Evolutionary conservation across 805 yeast genomes (phyloP), one percentile per base, ranked within the genome.

Genomic region (Candida tallmaniae): DNA sequence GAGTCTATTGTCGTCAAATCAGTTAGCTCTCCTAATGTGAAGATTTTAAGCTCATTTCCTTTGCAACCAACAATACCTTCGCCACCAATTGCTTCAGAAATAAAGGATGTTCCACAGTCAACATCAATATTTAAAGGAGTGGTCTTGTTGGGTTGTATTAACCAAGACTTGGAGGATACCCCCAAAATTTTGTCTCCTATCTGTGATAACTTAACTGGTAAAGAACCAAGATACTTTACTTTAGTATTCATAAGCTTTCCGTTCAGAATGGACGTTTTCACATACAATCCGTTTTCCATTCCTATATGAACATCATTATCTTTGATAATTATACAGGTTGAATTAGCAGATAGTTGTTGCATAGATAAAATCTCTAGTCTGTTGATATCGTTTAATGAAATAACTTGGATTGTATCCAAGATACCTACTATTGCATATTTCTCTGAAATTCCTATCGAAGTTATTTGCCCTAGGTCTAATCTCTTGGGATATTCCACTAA

Each of bases 221-320:
- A 68, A 0, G 83, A 70, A 0, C 97, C 97, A 19, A 86, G 53
- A 49, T 82, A 87, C 48, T 80, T 78, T 12, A 78, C 75, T 46
- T 82, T 66, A 1, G 87, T 74, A 43, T 82, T 80, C 1, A 73
- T 61, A 14, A 76, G 68, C 3, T 51, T 52, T 3, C 95, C 96
- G 48, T 83, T 86, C 24, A 88, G 46, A 8, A 31, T 26, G 5
- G 62, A 58, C 0, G 86, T 73, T 12, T 80, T 63, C 2, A 80
- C 78, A 58, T 82, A 86, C 1, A 89, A 76, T 14, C 97, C 97
- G 54, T 79, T 85, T n/a, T 62, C 71, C 67, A 88, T 68, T 2
- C 97, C 97, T 32, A 87, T 72, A 55, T 88, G 94, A 8, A 84
- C 68, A 39, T 61, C 9, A 21, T 68, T 3, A 5, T 20, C 36